phyloP scores from a whole-genome alignment of 1,284 basidiomycete genomes.

The Kalmanozyma brasiliensis region DNA sequence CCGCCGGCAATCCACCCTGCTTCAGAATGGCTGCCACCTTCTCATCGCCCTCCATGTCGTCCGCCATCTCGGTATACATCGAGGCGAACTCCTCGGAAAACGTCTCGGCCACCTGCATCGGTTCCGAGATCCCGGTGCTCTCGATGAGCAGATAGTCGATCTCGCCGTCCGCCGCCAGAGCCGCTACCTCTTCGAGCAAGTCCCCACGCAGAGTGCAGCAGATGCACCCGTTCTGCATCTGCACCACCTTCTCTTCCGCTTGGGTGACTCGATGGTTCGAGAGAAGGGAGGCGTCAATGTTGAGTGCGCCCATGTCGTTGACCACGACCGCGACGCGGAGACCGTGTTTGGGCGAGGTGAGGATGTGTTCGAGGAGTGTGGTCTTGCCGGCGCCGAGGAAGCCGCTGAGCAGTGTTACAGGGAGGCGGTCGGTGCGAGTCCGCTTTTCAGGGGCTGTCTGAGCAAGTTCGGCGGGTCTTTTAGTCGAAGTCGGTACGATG shows the following conservation, averaged over 20 bases:
- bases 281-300: conserved; percentile 70
- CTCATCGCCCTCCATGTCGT: conserved; percentile 49
- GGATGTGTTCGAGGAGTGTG: conserved; percentile 70
- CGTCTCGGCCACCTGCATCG: conserved; percentile 70
- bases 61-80: conserved; percentile 64
- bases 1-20: conserved; percentile 68
- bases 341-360: conserved; percentile 69
- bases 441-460: conserved; percentile 15
- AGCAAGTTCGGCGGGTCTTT: conserved; percentile 17
- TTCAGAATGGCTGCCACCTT: conserved; percentile 69
- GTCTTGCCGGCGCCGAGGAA: conserved; percentile 71
- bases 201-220: conserved; percentile 71
- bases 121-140: conserved; percentile 70
- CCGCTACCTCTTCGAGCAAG: conserved; percentile 70
- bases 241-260: conserved; percentile 69
- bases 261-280: conserved; percentile 69
- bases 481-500: conserved; percentile 6
- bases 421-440: conserved; percentile 58
- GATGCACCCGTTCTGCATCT: conserved; percentile 71
- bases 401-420: conserved; percentile 70
- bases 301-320: conserved; percentile 70
- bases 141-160: conserved; percentile 71
- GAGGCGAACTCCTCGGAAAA: conserved; percentile 68
- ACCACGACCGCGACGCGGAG: conserved; percentile 69
- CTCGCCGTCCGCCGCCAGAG: conserved; percentile 67